Conservation (phyloP, 2,329 filamentous ascomycete species). For the Nemania sp. region DNA sequence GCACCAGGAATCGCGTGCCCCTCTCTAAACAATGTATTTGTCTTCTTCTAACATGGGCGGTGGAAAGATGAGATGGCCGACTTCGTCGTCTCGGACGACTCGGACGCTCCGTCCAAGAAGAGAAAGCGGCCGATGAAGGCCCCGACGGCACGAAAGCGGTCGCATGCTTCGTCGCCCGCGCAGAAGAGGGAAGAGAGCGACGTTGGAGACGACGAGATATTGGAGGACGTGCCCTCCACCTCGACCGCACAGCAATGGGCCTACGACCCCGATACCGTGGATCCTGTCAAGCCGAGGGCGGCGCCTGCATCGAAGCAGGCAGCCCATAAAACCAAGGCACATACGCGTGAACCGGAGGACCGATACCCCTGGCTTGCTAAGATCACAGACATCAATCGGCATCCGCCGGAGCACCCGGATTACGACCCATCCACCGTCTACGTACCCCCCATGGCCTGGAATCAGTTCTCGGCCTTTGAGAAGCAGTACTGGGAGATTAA, state of each 20-base stretch:
- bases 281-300: slow-evolving; percentile 48
- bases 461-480: slow-evolving; percentile 91
- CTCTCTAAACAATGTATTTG: neutral
- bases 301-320: slow-evolving; percentile 47
- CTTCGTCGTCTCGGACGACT: slow-evolving; percentile 89
- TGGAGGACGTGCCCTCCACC: slow-evolving; percentile 67
- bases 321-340: slow-evolving; percentile 73
- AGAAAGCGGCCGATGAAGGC: slow-evolving; percentile 74
- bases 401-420: slow-evolving; percentile 82
- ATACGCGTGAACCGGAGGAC: slow-evolving; percentile 84
- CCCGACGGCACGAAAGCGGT: slow-evolving; percentile 70
- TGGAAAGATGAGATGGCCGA: slow-evolving; percentile 78
- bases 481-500: slow-evolving; percentile 99
- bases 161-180: slow-evolving; percentile 64
- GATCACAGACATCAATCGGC: slow-evolving; percentile 84
- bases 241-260: slow-evolving; percentile 89
- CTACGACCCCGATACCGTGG: slow-evolving; percentile 64
- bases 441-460: slow-evolving; percentile 83
- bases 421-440: slow-evolving; percentile 93
- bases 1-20: neutral
- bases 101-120: slow-evolving; percentile 80
- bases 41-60: slow-evolving; percentile 5
- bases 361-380: slow-evolving; percentile 93
- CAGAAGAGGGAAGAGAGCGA: slow-evolving; percentile 53
- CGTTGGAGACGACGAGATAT: slow-evolving; percentile 65